A percentile compares a stretch with the other conserved stretches of the same genome.
Conservation (phyloP, 768 basidiomycete species). For the Mycena venus region DNA sequence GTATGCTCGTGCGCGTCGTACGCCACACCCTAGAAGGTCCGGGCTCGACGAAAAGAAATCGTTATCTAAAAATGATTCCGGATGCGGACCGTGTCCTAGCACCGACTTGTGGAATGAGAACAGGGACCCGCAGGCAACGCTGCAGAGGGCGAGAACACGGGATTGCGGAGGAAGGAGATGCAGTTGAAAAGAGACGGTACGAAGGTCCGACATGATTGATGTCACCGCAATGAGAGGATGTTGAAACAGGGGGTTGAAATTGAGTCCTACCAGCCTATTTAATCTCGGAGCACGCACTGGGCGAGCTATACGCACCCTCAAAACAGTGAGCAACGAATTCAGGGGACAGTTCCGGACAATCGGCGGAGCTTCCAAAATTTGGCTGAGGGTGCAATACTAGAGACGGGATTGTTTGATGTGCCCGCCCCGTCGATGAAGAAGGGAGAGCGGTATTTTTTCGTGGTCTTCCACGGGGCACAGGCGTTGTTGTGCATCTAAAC, state of each 20-base stretch:
- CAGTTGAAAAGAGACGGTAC: background rate
- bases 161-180: constrained; percentile 11
- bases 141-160: constrained; percentile 27
- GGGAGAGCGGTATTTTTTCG: background rate
- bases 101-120: constrained; percentile 14
- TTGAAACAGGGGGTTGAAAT: background rate
- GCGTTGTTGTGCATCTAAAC: background rate
- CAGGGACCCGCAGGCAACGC: constrained; percentile 9
- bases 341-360: constrained; percentile 15
- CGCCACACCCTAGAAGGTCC: background rate
- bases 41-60: constrained; percentile 6
- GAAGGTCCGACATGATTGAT: background rate
- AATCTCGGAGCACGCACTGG: background rate
- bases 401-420: background rate
- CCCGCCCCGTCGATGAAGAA: background rate
- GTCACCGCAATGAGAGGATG: constrained; percentile 7
- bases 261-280: background rate
- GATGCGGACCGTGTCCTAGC: constrained; percentile 16
- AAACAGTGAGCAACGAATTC: constrained; percentile 15
- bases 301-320: constrained; percentile 4
- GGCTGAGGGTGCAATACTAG: background rate
- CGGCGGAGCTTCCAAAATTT: background rate
- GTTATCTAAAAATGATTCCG: constrained; percentile 1
- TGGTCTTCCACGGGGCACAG: background rate
- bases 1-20: background rate